These are phyloP conservation scores for Neurospora sp. DNA, from an alignment of 495 filamentous ascomycete genomes.

Conservation along the genomic window DNA sequence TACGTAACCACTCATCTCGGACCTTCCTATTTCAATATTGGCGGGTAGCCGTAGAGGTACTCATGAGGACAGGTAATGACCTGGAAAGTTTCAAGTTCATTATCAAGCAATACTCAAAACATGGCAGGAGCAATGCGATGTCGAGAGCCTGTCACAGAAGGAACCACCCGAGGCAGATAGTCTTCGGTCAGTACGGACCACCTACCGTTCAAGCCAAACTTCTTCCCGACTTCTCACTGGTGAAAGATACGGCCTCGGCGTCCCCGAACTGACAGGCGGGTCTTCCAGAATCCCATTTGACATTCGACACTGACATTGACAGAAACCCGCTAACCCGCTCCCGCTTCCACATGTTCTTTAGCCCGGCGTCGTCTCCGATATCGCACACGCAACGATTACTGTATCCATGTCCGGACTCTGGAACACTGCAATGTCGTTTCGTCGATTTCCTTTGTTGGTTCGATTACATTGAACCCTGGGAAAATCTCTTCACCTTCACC, in stretches of 20 bases:
- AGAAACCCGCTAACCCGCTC: background rate
- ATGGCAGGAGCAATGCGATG: background rate
- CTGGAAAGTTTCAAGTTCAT: background rate
- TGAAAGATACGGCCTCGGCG: background rate
- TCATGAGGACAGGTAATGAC: background rate
- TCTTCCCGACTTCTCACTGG: background rate
- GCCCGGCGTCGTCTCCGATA: background rate
- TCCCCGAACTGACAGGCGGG: background rate
- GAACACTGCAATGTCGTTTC: background rate
- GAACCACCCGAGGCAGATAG: background rate
- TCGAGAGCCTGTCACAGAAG: background rate
- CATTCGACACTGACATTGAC: background rate
- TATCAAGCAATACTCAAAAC: background rate
- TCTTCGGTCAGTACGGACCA: background rate
- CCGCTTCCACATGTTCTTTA: background rate
- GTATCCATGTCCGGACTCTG: background rate
- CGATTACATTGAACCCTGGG: background rate
- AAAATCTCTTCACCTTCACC: conserved; percentile 1
- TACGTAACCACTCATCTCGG: background rate
- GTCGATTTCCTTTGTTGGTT: background rate
- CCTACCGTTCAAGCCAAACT: background rate
- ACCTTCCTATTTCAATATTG: background rate
- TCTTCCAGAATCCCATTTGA: background rate
- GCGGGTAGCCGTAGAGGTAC: background rate
- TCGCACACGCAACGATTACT: background rate